These are phyloP conservation scores for Dothiorella sarmentorum DNA, from an alignment of 2,329 filamentous ascomycete species.

Conservation along the genomic window DNA sequence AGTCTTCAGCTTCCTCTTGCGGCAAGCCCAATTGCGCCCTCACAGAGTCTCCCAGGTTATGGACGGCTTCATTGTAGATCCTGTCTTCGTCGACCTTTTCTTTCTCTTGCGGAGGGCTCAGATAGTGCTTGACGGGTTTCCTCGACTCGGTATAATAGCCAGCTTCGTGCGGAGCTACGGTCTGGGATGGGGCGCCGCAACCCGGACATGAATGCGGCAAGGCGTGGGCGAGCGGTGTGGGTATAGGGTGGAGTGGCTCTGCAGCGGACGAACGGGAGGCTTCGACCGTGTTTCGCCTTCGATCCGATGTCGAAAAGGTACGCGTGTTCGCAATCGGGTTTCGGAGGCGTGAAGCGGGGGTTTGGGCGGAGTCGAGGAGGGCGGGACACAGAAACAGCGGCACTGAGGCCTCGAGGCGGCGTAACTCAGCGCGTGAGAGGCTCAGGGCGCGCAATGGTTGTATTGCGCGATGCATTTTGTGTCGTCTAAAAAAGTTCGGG, in stretches of 20 bases:
- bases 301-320: background rate
- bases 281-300: background rate
- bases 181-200: slow-evolving; percentile 60
- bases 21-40: background rate
- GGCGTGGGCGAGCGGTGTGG: background rate
- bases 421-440: slow-evolving; percentile 2
- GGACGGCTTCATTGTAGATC: slow-evolving; percentile 35
- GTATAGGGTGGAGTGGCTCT: background rate
- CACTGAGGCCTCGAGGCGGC: slow-evolving; percentile 24
- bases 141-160: slow-evolving; percentile 55
- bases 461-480: slow-evolving; percentile 11
- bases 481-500: background rate
- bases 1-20: background rate
- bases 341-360: background rate
- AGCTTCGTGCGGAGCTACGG: slow-evolving; percentile 50
- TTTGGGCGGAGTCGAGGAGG: slow-evolving; percentile 22
- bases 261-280: slow-evolving; percentile 6
- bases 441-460: background rate
- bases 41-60: slow-evolving; percentile 26
- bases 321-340: background rate
- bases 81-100: slow-evolving; percentile 38
- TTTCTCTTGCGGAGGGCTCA: slow-evolving; percentile 20
- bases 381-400: slow-evolving; percentile 36
- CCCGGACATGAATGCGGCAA: slow-evolving; percentile 58
- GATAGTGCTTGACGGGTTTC: slow-evolving; percentile 44